Conservation (phyloP, 2,329 filamentous ascomycete genomes). For the Thielaviopsis cerberus region DNA sequence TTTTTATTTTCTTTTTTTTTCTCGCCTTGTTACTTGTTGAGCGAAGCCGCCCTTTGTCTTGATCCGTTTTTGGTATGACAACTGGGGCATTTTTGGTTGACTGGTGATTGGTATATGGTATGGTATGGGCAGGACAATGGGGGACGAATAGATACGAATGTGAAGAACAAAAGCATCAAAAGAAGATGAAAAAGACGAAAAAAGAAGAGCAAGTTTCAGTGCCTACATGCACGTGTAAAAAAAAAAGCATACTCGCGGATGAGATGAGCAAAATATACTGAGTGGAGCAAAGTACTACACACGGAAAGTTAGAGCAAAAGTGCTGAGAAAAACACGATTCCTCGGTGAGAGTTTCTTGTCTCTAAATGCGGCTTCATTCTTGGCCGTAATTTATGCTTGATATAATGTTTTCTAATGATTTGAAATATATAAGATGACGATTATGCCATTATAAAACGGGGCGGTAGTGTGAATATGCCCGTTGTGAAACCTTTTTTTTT, state of each 20-base stretch:
- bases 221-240: background rate
- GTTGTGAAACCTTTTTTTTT: no score
- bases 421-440: no score
- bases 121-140: background rate
- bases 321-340: background rate
- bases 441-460: no score
- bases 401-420: no score
- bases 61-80: background rate
- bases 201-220: background rate
- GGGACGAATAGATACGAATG: background rate
- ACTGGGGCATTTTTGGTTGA: background rate
- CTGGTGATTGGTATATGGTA: background rate
- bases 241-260: background rate
- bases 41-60: background rate
- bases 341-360: background rate
- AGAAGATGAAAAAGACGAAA: background rate
- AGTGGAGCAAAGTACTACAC: no score
- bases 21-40: background rate
- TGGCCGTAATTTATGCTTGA: no score
- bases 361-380: background rate
- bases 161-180: background rate
- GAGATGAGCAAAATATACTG: background rate
- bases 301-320: background rate
- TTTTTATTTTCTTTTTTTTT: slow-evolving; percentile 5
- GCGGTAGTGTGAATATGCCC: no score